phyloP scores from a whole-genome alignment of 169 alveolate genomes.

The Neospora caninum region DNA sequence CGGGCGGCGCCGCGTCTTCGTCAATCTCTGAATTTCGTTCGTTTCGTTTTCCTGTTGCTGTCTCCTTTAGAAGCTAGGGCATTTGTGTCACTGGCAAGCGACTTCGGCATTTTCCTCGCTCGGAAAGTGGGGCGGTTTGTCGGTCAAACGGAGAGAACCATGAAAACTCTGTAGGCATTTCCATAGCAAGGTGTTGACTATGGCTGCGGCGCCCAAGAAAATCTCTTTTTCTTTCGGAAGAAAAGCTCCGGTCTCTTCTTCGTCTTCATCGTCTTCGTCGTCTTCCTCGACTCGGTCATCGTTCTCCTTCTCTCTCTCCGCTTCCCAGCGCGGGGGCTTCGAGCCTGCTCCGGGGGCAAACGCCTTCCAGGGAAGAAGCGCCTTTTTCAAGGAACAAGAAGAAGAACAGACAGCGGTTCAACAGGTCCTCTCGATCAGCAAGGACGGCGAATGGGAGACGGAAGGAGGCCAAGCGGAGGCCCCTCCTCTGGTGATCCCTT shows the following conservation, averaged over 20 bases:
- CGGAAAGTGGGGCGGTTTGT: too few relatives aligned
- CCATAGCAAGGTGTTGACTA: too few relatives aligned
- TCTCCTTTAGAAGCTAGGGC: too few relatives aligned
- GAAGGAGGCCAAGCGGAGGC: neutral
- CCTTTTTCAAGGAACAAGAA: neutral
- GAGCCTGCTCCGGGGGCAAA: neutral
- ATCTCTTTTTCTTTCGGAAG: constrained; percentile 33
- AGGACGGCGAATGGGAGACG: constrained; percentile 17
- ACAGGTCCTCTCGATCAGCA: constrained; percentile 20
- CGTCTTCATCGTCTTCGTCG: neutral
- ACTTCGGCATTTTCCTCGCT: too few relatives aligned
- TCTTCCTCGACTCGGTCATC: neutral
- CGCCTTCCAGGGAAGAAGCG: neutral
- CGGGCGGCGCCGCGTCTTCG: too few relatives aligned
- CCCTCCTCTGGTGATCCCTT: constrained; percentile 22
- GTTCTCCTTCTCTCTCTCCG: neutral
- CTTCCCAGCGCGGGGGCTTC: neutral
- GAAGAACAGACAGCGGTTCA: neutral
- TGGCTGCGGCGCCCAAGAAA: neutral
- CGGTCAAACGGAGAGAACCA: too few relatives aligned
- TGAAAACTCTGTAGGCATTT: too few relatives aligned
- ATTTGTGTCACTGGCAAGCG: too few relatives aligned
- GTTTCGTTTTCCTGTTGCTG: too few relatives aligned
- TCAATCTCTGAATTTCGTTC: too few relatives aligned
- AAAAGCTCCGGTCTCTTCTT: neutral